These are phyloP conservation scores for Trichoderma gracile DNA, from an alignment of 2,329 filamentous ascomycete species.

Conservation along the genomic window DNA sequence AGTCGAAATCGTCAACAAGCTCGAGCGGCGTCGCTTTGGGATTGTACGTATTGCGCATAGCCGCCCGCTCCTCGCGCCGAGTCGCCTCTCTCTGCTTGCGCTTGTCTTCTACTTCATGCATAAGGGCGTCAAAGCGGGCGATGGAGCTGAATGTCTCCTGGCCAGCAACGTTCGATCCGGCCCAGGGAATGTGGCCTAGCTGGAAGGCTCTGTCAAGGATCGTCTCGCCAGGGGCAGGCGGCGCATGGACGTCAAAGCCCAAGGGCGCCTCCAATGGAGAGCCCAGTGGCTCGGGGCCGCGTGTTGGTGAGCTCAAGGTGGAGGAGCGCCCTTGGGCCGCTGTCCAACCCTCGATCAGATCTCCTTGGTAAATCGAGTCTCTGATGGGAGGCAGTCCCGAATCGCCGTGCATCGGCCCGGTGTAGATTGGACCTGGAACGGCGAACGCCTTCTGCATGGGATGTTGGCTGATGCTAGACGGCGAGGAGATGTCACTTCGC, in stretches of 20 bases:
- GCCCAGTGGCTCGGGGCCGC: slow-evolving; percentile 56
- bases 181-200: slow-evolving; percentile 62
- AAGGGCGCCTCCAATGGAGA: slow-evolving; percentile 48
- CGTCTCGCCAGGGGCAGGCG: slow-evolving; percentile 59
- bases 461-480: slow-evolving; percentile 50
- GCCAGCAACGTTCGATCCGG: slow-evolving; percentile 54
- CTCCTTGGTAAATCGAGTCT: slow-evolving; percentile 54
- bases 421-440: slow-evolving; percentile 50
- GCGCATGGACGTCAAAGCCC: slow-evolving; percentile 50
- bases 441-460: slow-evolving; percentile 43
- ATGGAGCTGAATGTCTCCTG: slow-evolving; percentile 66
- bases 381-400: slow-evolving; percentile 54
- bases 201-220: slow-evolving; percentile 69
- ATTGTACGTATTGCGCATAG: slow-evolving; percentile 50
- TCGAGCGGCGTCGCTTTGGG: slow-evolving; percentile 46
- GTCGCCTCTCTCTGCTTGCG: slow-evolving; percentile 44
- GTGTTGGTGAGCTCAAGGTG: slow-evolving; percentile 57
- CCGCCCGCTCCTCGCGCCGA: slow-evolving; percentile 37
- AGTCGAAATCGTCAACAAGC: slow-evolving; percentile 43
- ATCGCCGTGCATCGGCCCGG: slow-evolving; percentile 54
- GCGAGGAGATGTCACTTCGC: slow-evolving; percentile 63
- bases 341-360: slow-evolving; percentile 63
- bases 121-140: slow-evolving; percentile 65
- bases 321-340: slow-evolving; percentile 61
- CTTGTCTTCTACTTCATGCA: slow-evolving; percentile 60